Evolutionary conservation across 176 grass and related monocot species (phyloP), one percentile per base, ranked within the genome.

Genomic region (Aegilops tauschii): DNA sequence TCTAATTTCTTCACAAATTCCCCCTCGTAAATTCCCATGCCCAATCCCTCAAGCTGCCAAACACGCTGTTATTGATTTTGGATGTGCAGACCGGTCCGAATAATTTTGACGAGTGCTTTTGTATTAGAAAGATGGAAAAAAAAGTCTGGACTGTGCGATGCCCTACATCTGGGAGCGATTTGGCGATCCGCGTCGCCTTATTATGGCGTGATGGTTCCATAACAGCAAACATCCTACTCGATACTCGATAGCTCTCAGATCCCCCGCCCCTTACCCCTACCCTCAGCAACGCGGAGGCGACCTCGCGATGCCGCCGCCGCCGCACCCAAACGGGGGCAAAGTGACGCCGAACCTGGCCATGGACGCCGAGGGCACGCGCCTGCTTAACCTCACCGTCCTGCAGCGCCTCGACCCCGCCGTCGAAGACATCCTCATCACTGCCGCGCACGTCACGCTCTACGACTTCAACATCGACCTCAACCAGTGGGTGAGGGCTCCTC

Each of bases 341-440:
- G 81, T 98, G 75, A 92, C 91, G 16, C 96, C 96, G 23, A 98
- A 98, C 71, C 86, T 95, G 66, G 74, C 58, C 10, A 86, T 73
- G 72, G 93, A 98, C 83, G 83, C 89, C 68, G 90, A 92, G 76
- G 91, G 71, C 61, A 98, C 87, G 77, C 94, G 91, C 61, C 34
- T 82, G 73, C 93, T 96, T 40, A 96, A 96, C 83, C 96, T 98
- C 81, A 94, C 96, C 16, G 96, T 98, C 6, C 90, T 98, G 7
- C 96, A 95, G 82, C 90, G 96, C 89, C 91, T 98, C 82, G 96
- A 98, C 86, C 93, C 93, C 14, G 94, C 90, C 62, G 90, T 98
- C 13, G 96, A 98, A 83, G 96, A 98, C 79, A 94, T 98, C 82
- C 93, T 98, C 68, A 94, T 98, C 63, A 95, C 93, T 70, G 93